Percentiles rank a stretch among this genome's conserved stretches.
Evolutionary conservation across 352 stramenopile species (phyloP).

Genomic region (Phytophthora citricola): DNA sequence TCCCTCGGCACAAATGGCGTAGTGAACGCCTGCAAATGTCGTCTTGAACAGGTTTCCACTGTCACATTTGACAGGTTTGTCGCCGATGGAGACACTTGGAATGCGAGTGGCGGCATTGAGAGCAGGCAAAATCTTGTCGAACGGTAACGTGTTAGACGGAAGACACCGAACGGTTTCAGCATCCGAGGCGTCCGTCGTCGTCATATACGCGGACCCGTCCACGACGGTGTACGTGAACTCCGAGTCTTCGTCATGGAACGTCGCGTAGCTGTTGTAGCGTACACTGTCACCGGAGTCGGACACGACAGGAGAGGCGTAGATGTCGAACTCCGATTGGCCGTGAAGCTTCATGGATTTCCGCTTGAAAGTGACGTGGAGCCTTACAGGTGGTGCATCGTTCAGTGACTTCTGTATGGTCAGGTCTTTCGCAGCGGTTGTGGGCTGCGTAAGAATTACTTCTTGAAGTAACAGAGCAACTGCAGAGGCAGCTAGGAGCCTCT

Average conservation of each 20-base stretch:
- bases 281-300: slow-evolving; percentile 18
- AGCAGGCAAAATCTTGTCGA: slow-evolving; percentile 32
- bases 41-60: slow-evolving; percentile 39
- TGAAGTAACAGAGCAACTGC: background rate
- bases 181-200: background rate
- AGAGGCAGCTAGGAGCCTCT: background rate
- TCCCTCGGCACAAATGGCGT: slow-evolving; percentile 34
- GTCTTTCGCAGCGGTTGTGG: background rate
- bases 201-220: slow-evolving; percentile 28
- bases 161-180: slow-evolving; percentile 20
- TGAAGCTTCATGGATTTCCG: slow-evolving; percentile 33
- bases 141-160: slow-evolving; percentile 12
- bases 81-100: slow-evolving; percentile 15
- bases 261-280: slow-evolving; percentile 36
- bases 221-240: slow-evolving; percentile 35
- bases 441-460: background rate
- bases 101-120: slow-evolving; percentile 23
- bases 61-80: slow-evolving; percentile 24
- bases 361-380: slow-evolving; percentile 44
- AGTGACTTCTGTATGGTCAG: slow-evolving; percentile 10
- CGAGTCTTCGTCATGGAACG: slow-evolving; percentile 18
- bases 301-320: slow-evolving; percentile 40
- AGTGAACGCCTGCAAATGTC: slow-evolving; percentile 25
- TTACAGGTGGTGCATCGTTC: slow-evolving; percentile 24
- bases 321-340: slow-evolving; percentile 39